These are phyloP conservation scores for Phytophthora tentaculata DNA, from an alignment of 352 stramenopile genomes.

Conservation along the genomic window DNA sequence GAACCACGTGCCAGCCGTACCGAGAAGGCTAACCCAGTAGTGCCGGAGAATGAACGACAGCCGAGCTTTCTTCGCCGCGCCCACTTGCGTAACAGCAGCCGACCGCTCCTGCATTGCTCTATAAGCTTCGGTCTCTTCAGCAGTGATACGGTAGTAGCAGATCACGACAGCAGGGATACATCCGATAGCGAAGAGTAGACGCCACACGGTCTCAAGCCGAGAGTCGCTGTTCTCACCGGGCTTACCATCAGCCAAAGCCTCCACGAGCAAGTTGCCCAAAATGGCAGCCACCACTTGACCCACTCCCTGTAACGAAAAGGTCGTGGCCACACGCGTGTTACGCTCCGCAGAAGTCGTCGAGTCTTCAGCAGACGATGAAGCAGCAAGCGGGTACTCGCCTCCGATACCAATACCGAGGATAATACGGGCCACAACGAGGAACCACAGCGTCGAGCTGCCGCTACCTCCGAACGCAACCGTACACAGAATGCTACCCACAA, in stretches of 20 bases:
- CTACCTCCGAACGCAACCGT: slow-evolving; percentile 17
- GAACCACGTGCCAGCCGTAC: slow-evolving; percentile 83
- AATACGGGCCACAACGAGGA: slow-evolving; percentile 22
- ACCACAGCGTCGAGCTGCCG: slow-evolving; percentile 20
- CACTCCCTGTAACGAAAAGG: slow-evolving; percentile 72
- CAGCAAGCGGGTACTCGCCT: slow-evolving; percentile 50
- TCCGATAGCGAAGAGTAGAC: slow-evolving; percentile 67
- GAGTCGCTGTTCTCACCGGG: slow-evolving; percentile 34
- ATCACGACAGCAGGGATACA: slow-evolving; percentile 66
- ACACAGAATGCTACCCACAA: slow-evolving; percentile 27
- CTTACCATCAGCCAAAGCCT: slow-evolving; percentile 44
- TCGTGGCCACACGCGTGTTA: slow-evolving; percentile 58
- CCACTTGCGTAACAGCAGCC: neutral
- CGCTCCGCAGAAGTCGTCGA: slow-evolving; percentile 47
- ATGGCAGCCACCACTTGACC: slow-evolving; percentile 59
- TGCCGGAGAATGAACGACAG: slow-evolving; percentile 56
- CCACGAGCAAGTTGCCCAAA: slow-evolving; percentile 67
- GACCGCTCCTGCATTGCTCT: slow-evolving; percentile 44
- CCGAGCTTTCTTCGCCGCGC: slow-evolving; percentile 1
- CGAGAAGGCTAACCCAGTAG: slow-evolving; percentile 61
- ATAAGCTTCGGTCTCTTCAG: slow-evolving; percentile 59
- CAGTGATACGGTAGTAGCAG: slow-evolving; percentile 67
- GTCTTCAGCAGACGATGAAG: slow-evolving; percentile 61
- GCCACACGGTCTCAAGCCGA: slow-evolving; percentile 71
- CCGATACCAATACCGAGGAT: slow-evolving; percentile 32